Percentiles rank a stretch among this genome's conserved stretches.
phyloP scores from a whole-genome alignment of 2,329 filamentous ascomycete species.

The Macroventuria anomochaeta region DNA sequence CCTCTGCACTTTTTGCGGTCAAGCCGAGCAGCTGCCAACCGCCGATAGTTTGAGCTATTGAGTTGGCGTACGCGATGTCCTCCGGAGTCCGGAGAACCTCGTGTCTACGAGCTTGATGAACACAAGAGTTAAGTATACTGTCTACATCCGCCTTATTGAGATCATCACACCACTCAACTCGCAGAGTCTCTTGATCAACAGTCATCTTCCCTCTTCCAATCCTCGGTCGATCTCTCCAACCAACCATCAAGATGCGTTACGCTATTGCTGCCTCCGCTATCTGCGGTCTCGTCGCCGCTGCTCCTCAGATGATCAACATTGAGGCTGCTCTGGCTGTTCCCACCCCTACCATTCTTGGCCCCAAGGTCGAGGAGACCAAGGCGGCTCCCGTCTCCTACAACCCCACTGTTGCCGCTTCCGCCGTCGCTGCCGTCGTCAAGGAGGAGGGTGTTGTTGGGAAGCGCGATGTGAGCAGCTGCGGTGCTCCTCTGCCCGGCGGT shows the following conservation, averaged over 20 bases:
- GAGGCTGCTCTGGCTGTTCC: constrained; percentile 45
- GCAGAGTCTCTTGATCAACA: constrained; percentile 11
- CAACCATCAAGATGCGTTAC: constrained; percentile 33
- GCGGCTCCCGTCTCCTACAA: constrained; percentile 37
- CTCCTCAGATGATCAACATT: constrained; percentile 46
- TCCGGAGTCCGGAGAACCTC: constrained; percentile 2
- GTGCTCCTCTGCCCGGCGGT: constrained; percentile 18
- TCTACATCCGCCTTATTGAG: constrained; percentile 11
- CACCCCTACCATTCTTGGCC: constrained; percentile 33
- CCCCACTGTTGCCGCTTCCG: constrained; percentile 36
- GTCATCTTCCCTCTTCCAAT: constrained; percentile 7
- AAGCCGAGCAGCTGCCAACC: constrained; percentile 10
- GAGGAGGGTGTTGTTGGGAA: constrained; percentile 11
- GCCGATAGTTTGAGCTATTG: constrained; percentile 10
- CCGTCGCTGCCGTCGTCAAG: constrained; percentile 18
- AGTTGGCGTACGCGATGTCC: constrained; percentile 18
- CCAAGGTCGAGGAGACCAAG: constrained; percentile 36
- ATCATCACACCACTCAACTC: constrained; percentile 18
- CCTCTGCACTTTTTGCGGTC: constrained; percentile 6
- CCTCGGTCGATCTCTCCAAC: background rate
- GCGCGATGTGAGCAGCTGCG: constrained; percentile 18
- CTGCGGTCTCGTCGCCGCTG: constrained; percentile 28
- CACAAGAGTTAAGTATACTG: constrained; percentile 21
- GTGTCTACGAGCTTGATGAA: background rate
- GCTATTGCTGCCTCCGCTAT: constrained; percentile 26